phyloP scores from a whole-genome alignment of 2,329 filamentous ascomycete species.

The Colletotrichum sp. region DNA sequence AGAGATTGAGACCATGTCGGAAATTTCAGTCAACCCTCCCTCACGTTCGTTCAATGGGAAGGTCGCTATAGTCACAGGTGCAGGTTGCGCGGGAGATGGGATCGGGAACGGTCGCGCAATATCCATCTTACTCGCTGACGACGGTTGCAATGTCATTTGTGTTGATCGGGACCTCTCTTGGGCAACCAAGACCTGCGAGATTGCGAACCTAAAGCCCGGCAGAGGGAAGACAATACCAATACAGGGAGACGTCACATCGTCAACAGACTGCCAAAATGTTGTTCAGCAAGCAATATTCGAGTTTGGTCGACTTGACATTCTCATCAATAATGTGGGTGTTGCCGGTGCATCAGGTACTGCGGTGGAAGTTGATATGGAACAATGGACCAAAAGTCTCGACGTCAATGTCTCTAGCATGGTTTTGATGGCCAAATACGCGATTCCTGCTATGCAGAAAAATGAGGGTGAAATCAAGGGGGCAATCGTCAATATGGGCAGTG shows the following conservation, averaged over 20 bases:
- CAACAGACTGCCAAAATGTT: constrained; percentile 52
- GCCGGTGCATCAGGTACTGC: constrained; percentile 64
- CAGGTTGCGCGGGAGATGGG: constrained; percentile 58
- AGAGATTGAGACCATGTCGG: neutral
- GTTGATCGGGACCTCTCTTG: constrained; percentile 55
- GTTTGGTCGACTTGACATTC: constrained; percentile 65
- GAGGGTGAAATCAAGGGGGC: constrained; percentile 49
- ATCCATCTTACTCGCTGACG: constrained; percentile 63
- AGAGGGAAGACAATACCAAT: constrained; percentile 46
- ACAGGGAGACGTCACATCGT: constrained; percentile 59
- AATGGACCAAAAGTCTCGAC: constrained; percentile 61
- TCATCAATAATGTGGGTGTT: constrained; percentile 70
- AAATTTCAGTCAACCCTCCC: constrained; percentile 20
- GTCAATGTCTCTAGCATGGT: constrained; percentile 27
- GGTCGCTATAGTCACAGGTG: constrained; percentile 62
- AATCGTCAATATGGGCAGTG: constrained; percentile 68
- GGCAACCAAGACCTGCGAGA: constrained; percentile 58
- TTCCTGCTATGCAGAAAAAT: constrained; percentile 42
- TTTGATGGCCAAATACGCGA: constrained; percentile 19
- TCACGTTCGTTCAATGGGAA: constrained; percentile 29
- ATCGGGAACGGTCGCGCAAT: constrained; percentile 66
- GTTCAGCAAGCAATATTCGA: constrained; percentile 44
- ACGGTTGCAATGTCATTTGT: constrained; percentile 64
- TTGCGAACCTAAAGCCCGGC: constrained; percentile 46
- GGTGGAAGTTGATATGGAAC: constrained; percentile 62